phyloP scores from a whole-genome alignment of 257 asterid genomes.

The Datura wrightii region DNA sequence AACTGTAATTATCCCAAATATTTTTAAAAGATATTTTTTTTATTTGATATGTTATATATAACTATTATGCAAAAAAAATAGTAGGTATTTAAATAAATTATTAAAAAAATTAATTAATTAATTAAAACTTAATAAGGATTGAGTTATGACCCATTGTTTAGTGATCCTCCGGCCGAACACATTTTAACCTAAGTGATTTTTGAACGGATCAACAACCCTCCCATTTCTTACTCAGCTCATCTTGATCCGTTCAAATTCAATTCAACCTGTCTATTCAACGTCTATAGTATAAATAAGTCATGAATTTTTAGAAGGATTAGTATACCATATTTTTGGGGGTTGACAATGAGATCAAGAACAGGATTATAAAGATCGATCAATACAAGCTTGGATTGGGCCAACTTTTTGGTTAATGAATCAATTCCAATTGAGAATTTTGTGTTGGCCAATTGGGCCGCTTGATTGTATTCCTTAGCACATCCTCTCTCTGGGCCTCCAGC shows the following conservation, averaged over 20 bases:
- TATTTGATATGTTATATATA: background rate
- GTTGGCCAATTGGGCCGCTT: slow-evolving; percentile 52
- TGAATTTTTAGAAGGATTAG: background rate
- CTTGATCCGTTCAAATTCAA: background rate
- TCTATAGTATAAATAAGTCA: background rate
- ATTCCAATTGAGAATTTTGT: slow-evolving; percentile 41
- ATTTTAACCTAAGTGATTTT: background rate
- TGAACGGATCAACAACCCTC: background rate
- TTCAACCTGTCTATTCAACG: background rate
- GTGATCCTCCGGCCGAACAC: background rate
- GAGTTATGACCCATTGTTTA: background rate
- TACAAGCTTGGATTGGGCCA: slow-evolving; percentile 36
- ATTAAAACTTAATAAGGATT: background rate
- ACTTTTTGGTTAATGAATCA: slow-evolving; percentile 33
- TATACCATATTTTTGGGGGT: slow-evolving; percentile 49
- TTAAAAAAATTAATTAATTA: background rate
- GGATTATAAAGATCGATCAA: slow-evolving; percentile 45
- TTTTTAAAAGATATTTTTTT: background rate
- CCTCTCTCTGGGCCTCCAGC: slow-evolving; percentile 47
- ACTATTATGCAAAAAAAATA: background rate
- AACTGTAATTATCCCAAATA: background rate
- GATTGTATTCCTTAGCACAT: slow-evolving; percentile 44
- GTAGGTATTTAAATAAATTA: background rate
- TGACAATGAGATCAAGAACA: slow-evolving; percentile 43
- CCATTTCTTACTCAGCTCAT: background rate